A percentile compares a stretch with the other conserved stretches of the same genome.
Evolutionary conservation across 495 filamentous ascomycete genomes (phyloP).

Genomic region (Talaromyces nanjingensis): DNA sequence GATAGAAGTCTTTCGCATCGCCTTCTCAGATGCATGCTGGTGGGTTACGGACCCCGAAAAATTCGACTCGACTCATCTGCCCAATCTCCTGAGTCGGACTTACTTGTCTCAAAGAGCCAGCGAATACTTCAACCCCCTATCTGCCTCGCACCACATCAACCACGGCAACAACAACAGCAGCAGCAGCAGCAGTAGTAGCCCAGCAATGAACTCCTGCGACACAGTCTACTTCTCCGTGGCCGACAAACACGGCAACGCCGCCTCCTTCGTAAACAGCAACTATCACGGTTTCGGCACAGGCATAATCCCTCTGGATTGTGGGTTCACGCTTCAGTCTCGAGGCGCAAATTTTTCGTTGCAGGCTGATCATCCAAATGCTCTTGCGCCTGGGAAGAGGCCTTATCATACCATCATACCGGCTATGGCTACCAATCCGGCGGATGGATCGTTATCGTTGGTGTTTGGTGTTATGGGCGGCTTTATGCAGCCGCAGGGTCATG

Average conservation of each 20-base stretch:
- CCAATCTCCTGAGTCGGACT: conserved; percentile 33
- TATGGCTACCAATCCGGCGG: conserved; percentile 71
- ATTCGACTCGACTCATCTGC: conserved; percentile 50
- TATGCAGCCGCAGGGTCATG: conserved; percentile 98
- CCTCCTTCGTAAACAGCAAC: conserved; percentile 94
- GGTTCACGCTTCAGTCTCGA: conserved; percentile 90
- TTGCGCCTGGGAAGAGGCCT: conserved; percentile 81
- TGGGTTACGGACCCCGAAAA: conserved; percentile 70
- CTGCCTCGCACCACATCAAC: conserved; percentile 28
- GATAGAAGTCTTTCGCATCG: conserved; percentile 83
- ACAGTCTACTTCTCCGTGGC: conserved; percentile 90
- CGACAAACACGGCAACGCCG: conserved; percentile 76
- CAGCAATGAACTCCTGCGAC: conserved; percentile 66
- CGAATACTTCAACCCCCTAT: conserved; percentile 45
- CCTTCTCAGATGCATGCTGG: conserved; percentile 86
- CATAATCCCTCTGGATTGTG: conserved; percentile 75
- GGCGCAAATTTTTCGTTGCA: conserved; percentile 72
- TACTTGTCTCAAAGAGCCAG: conserved; percentile 49
- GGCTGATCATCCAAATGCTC: conserved; percentile 62
- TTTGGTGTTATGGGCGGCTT: conserved; percentile 97
- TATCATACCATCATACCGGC: conserved; percentile 98
- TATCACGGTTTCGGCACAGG: conserved; percentile 82
- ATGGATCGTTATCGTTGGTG: conserved; percentile 34
- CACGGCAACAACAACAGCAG: conserved; percentile 35
- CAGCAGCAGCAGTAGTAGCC: conserved; percentile 19